Conservation (phyloP, 345 rosid genomes). For the Brassica juncea region DNA sequence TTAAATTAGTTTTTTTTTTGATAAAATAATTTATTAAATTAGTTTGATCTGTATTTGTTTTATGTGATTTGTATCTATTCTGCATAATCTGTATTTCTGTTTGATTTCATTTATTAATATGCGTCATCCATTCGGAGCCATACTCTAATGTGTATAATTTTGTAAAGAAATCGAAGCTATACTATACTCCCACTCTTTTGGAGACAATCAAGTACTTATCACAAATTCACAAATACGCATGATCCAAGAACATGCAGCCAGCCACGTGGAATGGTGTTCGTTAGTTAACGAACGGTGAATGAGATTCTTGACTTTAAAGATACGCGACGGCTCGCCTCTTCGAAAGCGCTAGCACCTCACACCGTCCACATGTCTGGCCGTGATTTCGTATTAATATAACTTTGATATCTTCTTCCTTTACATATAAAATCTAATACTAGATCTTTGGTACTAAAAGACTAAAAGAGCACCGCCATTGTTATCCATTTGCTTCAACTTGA, state of each 20-base stretch:
- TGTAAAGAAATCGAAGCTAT: neutral
- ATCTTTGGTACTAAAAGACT: conserved; percentile 5
- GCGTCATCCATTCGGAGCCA: too few relatives aligned
- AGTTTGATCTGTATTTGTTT: too few relatives aligned
- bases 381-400: neutral
- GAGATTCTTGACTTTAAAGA: neutral
- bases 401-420: neutral
- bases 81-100: too few relatives aligned
- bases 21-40: too few relatives aligned
- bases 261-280: conserved; percentile 26
- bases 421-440: neutral
- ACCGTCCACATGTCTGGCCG: neutral
- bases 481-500: conserved; percentile 3
- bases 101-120: too few relatives aligned
- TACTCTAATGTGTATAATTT: neutral
- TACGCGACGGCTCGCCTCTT: neutral
- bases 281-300: neutral
- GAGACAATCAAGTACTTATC: neutral
- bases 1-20: too few relatives aligned
- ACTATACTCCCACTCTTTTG: neutral
- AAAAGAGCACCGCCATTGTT: conserved; percentile 29
- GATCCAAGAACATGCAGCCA: conserved; percentile 15
- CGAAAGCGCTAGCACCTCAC: neutral
- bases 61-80: too few relatives aligned
- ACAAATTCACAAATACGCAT: neutral